Evolutionary conservation across 1,284 basidiomycete genomes (phyloP), one percentile per base, ranked within the genome.

Genomic region (Marasmius oreades): DNA sequence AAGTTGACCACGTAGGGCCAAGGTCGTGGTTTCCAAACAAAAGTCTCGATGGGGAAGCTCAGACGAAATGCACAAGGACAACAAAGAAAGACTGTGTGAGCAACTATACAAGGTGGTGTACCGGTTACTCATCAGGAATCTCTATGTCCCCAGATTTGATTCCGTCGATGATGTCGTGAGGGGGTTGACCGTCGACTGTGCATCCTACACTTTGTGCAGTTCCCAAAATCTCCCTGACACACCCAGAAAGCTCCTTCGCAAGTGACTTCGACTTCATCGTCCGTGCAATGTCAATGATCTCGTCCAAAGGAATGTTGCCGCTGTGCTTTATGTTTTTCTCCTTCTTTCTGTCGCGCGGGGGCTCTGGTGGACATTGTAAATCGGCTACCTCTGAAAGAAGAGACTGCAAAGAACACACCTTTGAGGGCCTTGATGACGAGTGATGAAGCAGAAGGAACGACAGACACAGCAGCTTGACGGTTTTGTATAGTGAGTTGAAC

Each of bases 261-360:
- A 99, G 82, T 12, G 95, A 98, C 79, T 98, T 98, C 79, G 80
- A 81, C 74, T 86, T 89, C 95, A 99, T 98, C 66, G 89, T 97
- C 74, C 97, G 91, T 68, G 94, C 94, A 74, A 96, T 95, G 61
- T 96, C 90, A 71, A 95, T 79, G 70, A 99, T 94, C 78, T 97
- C 92, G 72, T 98, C 96, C 59, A 99, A 82, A 58, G 95, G 73
- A 66, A 99, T 85, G 82, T 98, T 99, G 63, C 97, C 97, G 61
- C 79, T 78, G 85, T 99, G 97, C 76, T 95, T 95, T 80, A 98
- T 96, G 85, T 99, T 99, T 85, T 99, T 99, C 85, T 98, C 95
- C 88, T 99, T 99, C 81, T 99, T 99, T 68, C 97, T 90, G 82
- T 99, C 96, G 73, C 96, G 94, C 68, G 94, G 94, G 65, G 96